Base-by-base conservation (phyloP, 768 basidiomycete genomes). In the Russula sp. region DNA sequence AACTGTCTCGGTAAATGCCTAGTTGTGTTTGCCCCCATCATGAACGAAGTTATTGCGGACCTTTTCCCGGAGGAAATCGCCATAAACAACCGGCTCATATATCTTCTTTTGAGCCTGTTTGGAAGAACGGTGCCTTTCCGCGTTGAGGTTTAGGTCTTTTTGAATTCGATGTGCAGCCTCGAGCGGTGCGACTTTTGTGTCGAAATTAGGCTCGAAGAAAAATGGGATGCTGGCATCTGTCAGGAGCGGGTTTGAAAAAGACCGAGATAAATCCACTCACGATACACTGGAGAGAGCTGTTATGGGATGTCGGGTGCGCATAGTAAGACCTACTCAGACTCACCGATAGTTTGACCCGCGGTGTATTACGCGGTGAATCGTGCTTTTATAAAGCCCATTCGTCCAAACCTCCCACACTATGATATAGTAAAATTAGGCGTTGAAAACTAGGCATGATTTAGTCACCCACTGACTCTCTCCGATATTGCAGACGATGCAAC, bases 321-420 rank as follows among this genome's bases (percentile, higher is more conserved):
- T 38, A 55, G 14, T 18, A 36, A 13, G 13, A 26, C 16, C 4
- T 40, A 7, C 36, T 20, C 18, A 22, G 22, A 63, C 74, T 32
- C 66, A 76, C 75, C 79, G 79, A 73, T 94, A 94, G 71, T 88
- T 91, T 14, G 81, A 78, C 9, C 85, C 83, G 64, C 79, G 76
- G 70, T 97, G 93, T 3, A 96, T 78, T 7, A 97, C 94, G 3
- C 92, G 83, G 74, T 96, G 94, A n/a, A 95, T 77, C 0, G 94
- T 95, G 44, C 92, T 89, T 61, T 80, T 83, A 78, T 96, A 97
- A 55, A 95, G 73, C 0, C 94, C 94, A 67, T 88, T 85, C 6
- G 89, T 87, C 93, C 93, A 96, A 52, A 87, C 81, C 79, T 94
- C 90, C 90, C 92, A 94, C 92, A 94, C 89, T 90, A 66, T 8